Evolutionary conservation across 2,329 filamentous ascomycete genomes (phyloP), one percentile per base, ranked within the genome.

Genomic region (Botrytis sinoallii): DNA sequence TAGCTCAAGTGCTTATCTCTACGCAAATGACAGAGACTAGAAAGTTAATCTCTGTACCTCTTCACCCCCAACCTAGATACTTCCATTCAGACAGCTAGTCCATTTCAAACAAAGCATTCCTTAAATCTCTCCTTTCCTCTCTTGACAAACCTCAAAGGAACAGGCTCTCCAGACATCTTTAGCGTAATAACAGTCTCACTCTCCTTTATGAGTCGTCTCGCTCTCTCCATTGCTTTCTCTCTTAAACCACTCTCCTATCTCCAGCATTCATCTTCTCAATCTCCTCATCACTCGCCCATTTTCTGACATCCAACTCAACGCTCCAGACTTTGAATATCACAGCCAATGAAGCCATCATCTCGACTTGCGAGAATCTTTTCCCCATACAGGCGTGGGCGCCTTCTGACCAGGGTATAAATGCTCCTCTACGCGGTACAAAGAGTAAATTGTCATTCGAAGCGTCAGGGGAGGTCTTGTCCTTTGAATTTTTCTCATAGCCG

Each of bases 331-430:
- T 59, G 57, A 77, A 75, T 22, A 77, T 67, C 18, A 64, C 64
- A 16, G 79, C 76, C 18, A 81, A 59, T 3, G 78, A 63, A 35
- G 79, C 79, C 40, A 77, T 75, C 72, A 81, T 78, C 75, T 81
- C 80, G 3, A 81, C 79, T 60, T 80, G 75, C 25, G 80, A 79
- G 75, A 81, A 81, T 61, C 79, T 77, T 68, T 76, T 77, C 2
- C 80, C 80, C 3, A 79, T 74, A 66, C 80, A 81, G 4, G 22
- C 85, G 84, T 80, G 74, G n/a, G 74, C 67, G n/a, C 80, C 80
- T 59, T 80, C 79, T 1, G 75, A 76, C 59, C 81, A 82, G 4
- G 80, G 75, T 35, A 80, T 74, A 71, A 77, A 81, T 9, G 77
- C 74, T 75, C 44, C 80, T 73, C 70, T 76, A 52, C 60, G 60